Evolutionary conservation across 1,139 yeast genomes (phyloP), one percentile per base, ranked within the genome.

Genomic region (Debaryomyces sp.): DNA sequence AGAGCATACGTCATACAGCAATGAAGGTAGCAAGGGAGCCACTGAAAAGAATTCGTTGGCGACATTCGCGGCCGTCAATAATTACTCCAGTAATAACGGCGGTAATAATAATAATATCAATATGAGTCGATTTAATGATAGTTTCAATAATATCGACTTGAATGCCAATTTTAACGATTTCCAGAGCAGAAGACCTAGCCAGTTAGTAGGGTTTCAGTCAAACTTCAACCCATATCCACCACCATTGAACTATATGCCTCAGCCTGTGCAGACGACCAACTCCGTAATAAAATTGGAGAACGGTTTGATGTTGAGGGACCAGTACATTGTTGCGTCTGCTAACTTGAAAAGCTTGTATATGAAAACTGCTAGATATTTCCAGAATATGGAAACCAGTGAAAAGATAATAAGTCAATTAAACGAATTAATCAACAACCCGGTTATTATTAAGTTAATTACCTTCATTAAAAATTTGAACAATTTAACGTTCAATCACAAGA

Each of bases 261-360:
- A 37, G 12, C 43, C 45, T 34, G 30, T 22, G 41, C 39, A 34
- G 45, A 38, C 29, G 34, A 23, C 37, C 30, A 37, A 36, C 29
- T 38, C 49, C 4, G 18, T 22, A 7, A 62, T 73, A 23, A 73
- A 75, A 44, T 65, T 84, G 47, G 88, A 83, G 44, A 82, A 83
- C 57, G 87, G 87, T 0, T 68, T 84, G 36, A 55, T 81, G 10
- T 66, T 84, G 46, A 77, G 75, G 51, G 79, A 79, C 46, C 76
- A 72, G 53, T 72, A 75, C 40, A 82, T 84, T 27, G 65, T 82
- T 34, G 80, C 87, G 1, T 81, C 87, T 0, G 70, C 76, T 0
- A 80, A 75, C 6, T 70, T 81, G 55, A 77, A 75, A 49, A 50
- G 58, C 38, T 60, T 80, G 50, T 84, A 72, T 53, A 50, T 58